Evolutionary conservation across 2,329 filamentous ascomycete genomes (phyloP), one percentile per base, ranked within the genome.

Genomic region (Alternaria atra): DNA sequence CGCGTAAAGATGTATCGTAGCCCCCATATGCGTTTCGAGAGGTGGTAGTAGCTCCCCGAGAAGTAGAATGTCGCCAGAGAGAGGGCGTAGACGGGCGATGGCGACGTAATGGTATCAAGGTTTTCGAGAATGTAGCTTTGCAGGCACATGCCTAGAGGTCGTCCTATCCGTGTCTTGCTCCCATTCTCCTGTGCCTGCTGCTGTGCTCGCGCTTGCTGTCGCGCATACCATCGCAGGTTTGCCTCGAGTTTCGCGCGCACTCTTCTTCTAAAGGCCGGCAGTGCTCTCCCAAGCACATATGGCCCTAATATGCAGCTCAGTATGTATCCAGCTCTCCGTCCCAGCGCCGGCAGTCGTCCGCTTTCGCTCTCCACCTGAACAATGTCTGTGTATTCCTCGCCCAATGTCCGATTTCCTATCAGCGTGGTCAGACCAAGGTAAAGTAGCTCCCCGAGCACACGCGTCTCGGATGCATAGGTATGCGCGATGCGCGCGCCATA

Each of bases 341-440:
- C 75, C 6, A 89, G 73, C 2, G 83, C 83, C 0, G 87, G 87
- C 4, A 90, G 77, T 35, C 81, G 80, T 30, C 86, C 80, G 42
- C 84, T 84, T 70, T 90, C 84, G 69, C 86, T 87, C 77, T 95
- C 91, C 54, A 98, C 86, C 77, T 97, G 93, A 17, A 98, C 87
- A 17, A 99, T 90, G 74, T 98, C 94, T 83, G 94, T 97, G 83
- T 98, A 99, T 80, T 99, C 95, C 77, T 98, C 95, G 71, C 95
- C 95, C 10, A 99, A 85, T 0, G 95, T 99, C 55, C 94, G 89
- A 80, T 97, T 97, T 48, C 94, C 94, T 59, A 96, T 86, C 34
- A 97, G 85, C 0, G 94, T 98, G 13, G 95, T 98, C 60, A 98
- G 88, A 65, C 87, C 88, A 59, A 97, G 89, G 83, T 99, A 99